Evolutionary conservation across 192 early-diverging fungal genomes (phyloP), one percentile per base, ranked within the genome.

Genomic region (Backusella tarrabulga): DNA sequence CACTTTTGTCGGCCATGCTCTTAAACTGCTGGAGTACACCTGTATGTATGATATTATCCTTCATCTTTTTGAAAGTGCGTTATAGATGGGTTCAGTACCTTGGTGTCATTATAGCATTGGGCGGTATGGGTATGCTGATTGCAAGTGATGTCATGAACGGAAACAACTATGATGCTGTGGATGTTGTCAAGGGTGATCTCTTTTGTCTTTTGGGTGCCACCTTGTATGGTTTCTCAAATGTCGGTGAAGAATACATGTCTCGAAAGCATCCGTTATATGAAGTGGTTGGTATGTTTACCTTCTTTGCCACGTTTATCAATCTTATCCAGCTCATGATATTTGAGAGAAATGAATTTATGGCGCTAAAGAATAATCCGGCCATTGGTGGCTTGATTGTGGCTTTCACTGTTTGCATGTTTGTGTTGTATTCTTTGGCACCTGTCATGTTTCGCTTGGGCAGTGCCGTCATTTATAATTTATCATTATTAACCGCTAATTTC

Each of bases 1-100:
- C 91, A 17, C 74, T 93, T 2, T 82, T 95, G 42, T 93, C 93
- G 0, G 90, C 88, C 76, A 93, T 93, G 92, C 80, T 95, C 54
- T 84, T 95, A 19, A 92, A 94, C 76, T 89, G 92, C 23, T 94
- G 93, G 93, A 88, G 92, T 4, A 90, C 90, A 41, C 91, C 92
- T 9, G 90, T 92, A 8, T 91, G 91, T n/a, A 88, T 94, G 74
- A 72, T 92, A n/a, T 70, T 95, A 50, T 89, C 87, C 40, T 88
- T 87, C 44, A 85, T 93, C 35, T 84, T 93, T 76, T 78, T 95
- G 52, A 83, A 83, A 77, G 86, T 89, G 68, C 82, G 90, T 32
- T 95, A 86, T 80, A 81, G 88, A 7, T 88, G 87, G 85, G 82
- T 81, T 38, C 93, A 95, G 72, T 90, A 91, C 35, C 56, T 93